Evolutionary conservation across 1,139 yeast genomes (phyloP), one percentile per base, ranked within the genome.

Genomic region (Saccharomyces hybrid): DNA sequence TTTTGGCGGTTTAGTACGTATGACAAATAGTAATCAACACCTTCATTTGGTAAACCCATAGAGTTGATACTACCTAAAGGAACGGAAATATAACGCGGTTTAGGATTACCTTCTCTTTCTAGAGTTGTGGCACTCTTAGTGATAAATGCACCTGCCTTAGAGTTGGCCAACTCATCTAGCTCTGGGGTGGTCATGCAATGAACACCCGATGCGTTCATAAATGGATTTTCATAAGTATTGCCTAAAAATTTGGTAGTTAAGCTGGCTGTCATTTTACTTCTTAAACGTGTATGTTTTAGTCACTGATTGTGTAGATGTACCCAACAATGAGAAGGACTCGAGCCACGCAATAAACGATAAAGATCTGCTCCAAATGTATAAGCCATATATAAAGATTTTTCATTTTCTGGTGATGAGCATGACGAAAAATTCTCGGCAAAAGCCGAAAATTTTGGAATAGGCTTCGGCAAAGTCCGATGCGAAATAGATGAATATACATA

Each of bases 131-230:
- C 57, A 50, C 68, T 64, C 56, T 65, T 65, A 11, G 69, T 65
- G 14, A 65, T 64, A 48, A 60, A 63, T n/a, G 65, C 59, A 50
- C 68, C 67, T 3, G 69, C 65, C 2, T 56, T 56, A 1, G 66
- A 62, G 28, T 54, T 27, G 29, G 56, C 64, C 48, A 65, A 31
- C 47, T 64, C 66, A 24, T 64, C 61, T 44, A 65, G 50, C 48
- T 65, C 68, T 6, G 56, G 49, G 6, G 55, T 55, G 14, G 60
- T 58, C 68, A 63, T 62, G 54, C 69, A 65, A 54, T 64, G 65
- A 46, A 65, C 69, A 48, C 69, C 69, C 2, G 68, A 64, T 2
- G 69, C 69, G 47, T 65, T 65, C 68, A 64, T 64, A 14, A 65
- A 61, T 11, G 69, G 69, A 48, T 64, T 65, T 32, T 58, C 60